Evolutionary conservation across 139 green algal genomes (phyloP).

Genomic region (Spirogloea muscicola): DNA sequence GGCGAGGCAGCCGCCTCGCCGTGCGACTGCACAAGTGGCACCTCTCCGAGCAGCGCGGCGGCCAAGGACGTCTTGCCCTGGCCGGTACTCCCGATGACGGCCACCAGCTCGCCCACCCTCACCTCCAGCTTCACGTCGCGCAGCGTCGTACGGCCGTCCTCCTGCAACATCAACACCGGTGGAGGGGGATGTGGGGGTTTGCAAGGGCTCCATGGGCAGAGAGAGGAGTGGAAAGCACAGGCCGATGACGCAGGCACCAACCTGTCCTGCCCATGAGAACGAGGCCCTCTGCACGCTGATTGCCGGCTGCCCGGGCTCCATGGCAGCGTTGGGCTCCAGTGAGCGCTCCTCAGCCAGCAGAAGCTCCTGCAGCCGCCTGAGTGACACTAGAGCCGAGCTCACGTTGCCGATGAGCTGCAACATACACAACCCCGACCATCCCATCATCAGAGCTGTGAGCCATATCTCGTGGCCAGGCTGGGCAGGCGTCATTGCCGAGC

Average conservation of each 20-base stretch:
- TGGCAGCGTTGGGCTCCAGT: not conserved
- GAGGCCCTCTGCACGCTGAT: conserved; percentile 6
- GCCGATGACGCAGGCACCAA: too few relatives aligned
- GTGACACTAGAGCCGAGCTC: conserved; percentile 1
- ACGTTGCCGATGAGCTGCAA: conserved; percentile 18
- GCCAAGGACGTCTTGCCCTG: conserved; percentile 22
- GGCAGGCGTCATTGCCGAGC: too few relatives aligned
- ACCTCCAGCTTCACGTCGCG: conserved; percentile 57
- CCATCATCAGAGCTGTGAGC: too few relatives aligned
- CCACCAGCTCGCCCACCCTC: conserved; percentile 59
- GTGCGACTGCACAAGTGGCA: conserved; percentile 2
- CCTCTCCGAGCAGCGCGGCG: conserved; percentile 24
- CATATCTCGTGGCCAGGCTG: too few relatives aligned
- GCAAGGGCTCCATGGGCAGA: too few relatives aligned
- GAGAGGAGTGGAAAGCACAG: too few relatives aligned
- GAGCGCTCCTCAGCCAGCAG: conserved; percentile 7
- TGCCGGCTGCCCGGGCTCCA: not conserved
- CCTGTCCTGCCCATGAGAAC: conserved; percentile 26
- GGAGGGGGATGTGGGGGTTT: too few relatives aligned
- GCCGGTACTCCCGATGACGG: conserved; percentile 63
- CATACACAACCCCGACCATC: too few relatives aligned
- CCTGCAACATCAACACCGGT: too few relatives aligned
- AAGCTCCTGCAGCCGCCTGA: conserved; percentile 14
- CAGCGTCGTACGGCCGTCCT: conserved; percentile 33
- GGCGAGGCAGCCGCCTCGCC: too few relatives aligned